Conservation (phyloP, 139 green algal genomes). For the Parachlorella kessleri region DNA sequence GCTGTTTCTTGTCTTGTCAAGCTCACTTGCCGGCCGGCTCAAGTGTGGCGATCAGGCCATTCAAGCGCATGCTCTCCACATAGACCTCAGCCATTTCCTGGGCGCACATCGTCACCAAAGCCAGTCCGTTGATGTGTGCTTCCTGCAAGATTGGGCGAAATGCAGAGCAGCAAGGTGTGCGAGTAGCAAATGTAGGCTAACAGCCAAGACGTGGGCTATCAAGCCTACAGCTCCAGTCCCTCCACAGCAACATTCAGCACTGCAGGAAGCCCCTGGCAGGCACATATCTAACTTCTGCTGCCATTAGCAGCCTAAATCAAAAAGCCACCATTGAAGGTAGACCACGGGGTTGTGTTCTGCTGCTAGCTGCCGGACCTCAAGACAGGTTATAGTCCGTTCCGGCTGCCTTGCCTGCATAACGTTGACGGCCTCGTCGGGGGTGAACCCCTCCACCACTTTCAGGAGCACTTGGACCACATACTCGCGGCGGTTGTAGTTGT, state of each 20-base stretch:
- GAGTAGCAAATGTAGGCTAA: too few relatives aligned
- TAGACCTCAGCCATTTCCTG: slow-evolving; percentile 90
- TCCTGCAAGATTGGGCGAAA: slow-evolving; percentile 60
- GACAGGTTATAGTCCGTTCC: too few relatives aligned
- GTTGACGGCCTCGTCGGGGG: slow-evolving; percentile 86
- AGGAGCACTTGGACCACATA: slow-evolving; percentile 93
- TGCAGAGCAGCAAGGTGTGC: too few relatives aligned
- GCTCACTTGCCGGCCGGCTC: slow-evolving; percentile 57
- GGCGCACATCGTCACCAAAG: slow-evolving; percentile 77
- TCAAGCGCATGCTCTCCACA: slow-evolving; percentile 79
- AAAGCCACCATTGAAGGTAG: too few relatives aligned
- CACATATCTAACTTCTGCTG: too few relatives aligned
- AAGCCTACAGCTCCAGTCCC: too few relatives aligned
- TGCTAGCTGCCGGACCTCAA: too few relatives aligned
- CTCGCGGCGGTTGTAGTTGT: slow-evolving; percentile 92
- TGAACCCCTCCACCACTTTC: slow-evolving; percentile 83
- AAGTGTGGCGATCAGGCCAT: slow-evolving; percentile 86
- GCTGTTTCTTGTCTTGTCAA: not conserved
- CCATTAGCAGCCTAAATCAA: too few relatives aligned
- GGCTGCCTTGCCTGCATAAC: slow-evolving; percentile 72
- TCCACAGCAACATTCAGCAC: too few relatives aligned
- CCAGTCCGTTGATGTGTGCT: slow-evolving; percentile 86
- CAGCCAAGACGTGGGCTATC: too few relatives aligned
- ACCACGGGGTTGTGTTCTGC: too few relatives aligned
- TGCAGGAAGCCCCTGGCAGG: too few relatives aligned